A percentile compares a stretch with the other conserved stretches of the same genome.
Conservation (phyloP, 495 filamentous ascomycete genomes). For the Patellaria atrata region DNA sequence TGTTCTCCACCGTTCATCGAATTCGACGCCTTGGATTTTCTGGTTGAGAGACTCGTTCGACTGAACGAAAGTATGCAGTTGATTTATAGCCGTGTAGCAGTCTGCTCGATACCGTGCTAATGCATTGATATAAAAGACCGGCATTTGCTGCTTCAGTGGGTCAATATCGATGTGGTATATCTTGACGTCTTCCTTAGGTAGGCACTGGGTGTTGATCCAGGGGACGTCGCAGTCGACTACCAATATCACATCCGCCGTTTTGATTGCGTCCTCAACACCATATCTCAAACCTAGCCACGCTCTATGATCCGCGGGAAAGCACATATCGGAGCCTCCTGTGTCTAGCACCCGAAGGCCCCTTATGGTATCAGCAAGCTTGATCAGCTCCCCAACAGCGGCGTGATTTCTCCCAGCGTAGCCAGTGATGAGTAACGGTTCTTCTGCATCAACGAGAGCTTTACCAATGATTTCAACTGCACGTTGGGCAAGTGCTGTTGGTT, state of each 20-base stretch:
- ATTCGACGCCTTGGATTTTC: constrained; percentile 14
- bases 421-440: constrained; percentile 65
- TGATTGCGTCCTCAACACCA: constrained; percentile 59
- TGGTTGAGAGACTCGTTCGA: constrained; percentile 29
- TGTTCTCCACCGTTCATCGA: constrained; percentile 34
- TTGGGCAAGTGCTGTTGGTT: constrained; percentile 56
- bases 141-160: constrained; percentile 31
- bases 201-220: constrained; percentile 49
- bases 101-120: constrained; percentile 65
- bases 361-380: constrained; percentile 62
- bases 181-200: constrained; percentile 21
- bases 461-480: constrained; percentile 53
- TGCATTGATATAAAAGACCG: constrained; percentile 59
- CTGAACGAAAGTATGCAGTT: constrained; percentile 44
- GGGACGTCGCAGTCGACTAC: constrained; percentile 72
- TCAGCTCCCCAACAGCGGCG: constrained; percentile 51
- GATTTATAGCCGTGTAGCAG: constrained; percentile 51
- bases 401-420: constrained; percentile 74
- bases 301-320: constrained; percentile 47
- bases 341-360: constrained; percentile 75
- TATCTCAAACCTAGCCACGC: constrained; percentile 63
- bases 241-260: constrained; percentile 68
- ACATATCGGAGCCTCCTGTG: constrained; percentile 88
- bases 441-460: constrained; percentile 53
- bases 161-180: constrained; percentile 30